Base-by-base conservation (phyloP, 2,329 filamentous ascomycete species). In the Blumeria graminis region DNA sequence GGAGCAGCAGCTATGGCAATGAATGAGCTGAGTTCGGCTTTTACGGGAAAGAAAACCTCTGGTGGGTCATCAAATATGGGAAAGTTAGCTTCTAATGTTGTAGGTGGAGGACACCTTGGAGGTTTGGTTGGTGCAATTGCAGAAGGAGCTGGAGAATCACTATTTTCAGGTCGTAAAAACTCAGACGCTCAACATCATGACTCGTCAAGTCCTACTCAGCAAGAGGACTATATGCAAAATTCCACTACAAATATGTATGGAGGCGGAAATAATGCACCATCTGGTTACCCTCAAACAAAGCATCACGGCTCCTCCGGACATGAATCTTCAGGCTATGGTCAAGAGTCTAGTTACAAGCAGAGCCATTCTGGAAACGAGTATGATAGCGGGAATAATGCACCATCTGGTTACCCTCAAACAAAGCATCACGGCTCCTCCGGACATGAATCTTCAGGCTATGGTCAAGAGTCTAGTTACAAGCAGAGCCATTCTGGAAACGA, bases 41-140 rank as follows among this genome's bases (percentile, higher is more conserved):
- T 70, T 39, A 65, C 57, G 16, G 63, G 61, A 43, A 62, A 62
- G 52, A 61, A 61, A 63, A 22, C 45, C 18, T 14, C 63, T 55
- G 55, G 63, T 56, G 62, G 62, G 14, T 61, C 63, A 52, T 62
- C 59, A 55, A 64, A 61, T 56, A 51, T 61, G 58, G 53, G 61
- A 60, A 68, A 68, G 34, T 65, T 76, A 55, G 76, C 76, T 7
- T 74, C 75, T 58, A 74, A 81, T 61, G 77, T 76, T 51, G 74
- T 78, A 53, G 78, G 78, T 48, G 80, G 80, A 52, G 79, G 81
- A 54, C 77, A 77, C 10, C 66, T 87, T 1, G 82, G 84, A 34
- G 81, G 82, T 28, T 70, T 94, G 46, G 72, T 94, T 11, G 82
- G 81, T 56, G 78, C 81, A 33, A 68, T 84, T 36, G 82, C 84